phyloP scores from a whole-genome alignment of 768 basidiomycete genomes.

The Collybiopsis confluens region DNA sequence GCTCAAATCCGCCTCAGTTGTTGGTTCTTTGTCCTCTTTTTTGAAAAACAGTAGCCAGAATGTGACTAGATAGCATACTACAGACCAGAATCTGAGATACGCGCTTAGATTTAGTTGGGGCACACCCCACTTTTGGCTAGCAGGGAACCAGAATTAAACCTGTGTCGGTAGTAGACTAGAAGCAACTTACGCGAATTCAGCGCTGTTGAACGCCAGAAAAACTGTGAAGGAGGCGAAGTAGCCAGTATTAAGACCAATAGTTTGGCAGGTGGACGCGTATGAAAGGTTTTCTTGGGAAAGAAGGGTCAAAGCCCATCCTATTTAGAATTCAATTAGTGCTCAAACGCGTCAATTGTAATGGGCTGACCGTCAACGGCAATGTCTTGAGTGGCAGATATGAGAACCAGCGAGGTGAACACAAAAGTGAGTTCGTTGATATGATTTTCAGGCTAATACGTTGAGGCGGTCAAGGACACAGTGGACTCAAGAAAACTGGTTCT shows the following conservation, averaged over 20 bases:
- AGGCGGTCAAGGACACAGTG: neutral
- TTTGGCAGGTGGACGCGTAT: slow-evolving; percentile 97
- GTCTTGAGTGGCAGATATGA: slow-evolving; percentile 98
- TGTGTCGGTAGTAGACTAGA: neutral
- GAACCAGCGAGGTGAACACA: slow-evolving; percentile 84
- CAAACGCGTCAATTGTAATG: slow-evolving; percentile 14
- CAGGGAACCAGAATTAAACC: slow-evolving; percentile 9
- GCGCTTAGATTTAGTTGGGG: slow-evolving; percentile 67
- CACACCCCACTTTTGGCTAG: slow-evolving; percentile 71
- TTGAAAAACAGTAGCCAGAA: slow-evolving; percentile 84
- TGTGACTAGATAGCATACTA: slow-evolving; percentile 81
- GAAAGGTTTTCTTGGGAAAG: slow-evolving; percentile 92
- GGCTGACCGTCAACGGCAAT: slow-evolving; percentile 83
- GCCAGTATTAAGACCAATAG: slow-evolving; percentile 93
- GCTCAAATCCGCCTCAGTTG: slow-evolving; percentile 81
- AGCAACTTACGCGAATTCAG: slow-evolving; percentile 72
- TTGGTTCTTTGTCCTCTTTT: slow-evolving; percentile 80
- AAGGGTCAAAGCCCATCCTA: slow-evolving; percentile 77
- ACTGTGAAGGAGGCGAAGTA: slow-evolving; percentile 97
- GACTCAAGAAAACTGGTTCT: slow-evolving; percentile 14
- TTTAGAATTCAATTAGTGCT: slow-evolving; percentile 6
- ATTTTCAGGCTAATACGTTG: slow-evolving; percentile 62
- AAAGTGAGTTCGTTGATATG: slow-evolving; percentile 75
- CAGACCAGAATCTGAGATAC: slow-evolving; percentile 84
- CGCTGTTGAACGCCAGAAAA: slow-evolving; percentile 94